Evolutionary conservation across 2,329 filamentous ascomycete species (phyloP).

Genomic region (Pestalotiopsis sp.): DNA sequence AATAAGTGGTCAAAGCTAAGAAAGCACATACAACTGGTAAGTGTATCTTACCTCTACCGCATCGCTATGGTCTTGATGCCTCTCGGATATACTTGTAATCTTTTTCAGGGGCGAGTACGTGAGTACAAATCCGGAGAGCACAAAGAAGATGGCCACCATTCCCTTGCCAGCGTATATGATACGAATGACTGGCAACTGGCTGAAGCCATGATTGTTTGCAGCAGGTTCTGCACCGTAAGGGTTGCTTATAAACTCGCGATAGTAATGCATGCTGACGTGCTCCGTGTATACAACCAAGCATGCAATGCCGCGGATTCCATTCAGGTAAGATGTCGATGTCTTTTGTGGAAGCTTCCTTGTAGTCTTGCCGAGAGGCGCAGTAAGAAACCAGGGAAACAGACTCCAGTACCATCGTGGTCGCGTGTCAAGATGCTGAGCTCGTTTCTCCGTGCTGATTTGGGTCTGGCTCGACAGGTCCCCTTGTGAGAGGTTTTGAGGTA

Average conservation of each 20-base stretch:
- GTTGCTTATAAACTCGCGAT: not conserved
- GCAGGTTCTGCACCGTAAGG: not conserved
- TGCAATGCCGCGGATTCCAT: conserved; percentile 8
- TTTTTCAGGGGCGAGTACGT: conserved; percentile 5
- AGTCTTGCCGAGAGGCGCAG: not conserved
- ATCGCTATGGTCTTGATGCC: not conserved
- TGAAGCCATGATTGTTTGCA: not conserved
- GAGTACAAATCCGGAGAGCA: conserved; percentile 8
- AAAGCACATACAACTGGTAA: not conserved
- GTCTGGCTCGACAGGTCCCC: not conserved
- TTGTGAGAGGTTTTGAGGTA: not conserved
- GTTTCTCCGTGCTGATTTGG: not conserved
- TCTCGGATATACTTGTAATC: not conserved
- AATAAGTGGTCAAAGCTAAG: not conserved
- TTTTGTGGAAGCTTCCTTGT: not conserved
- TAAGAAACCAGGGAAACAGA: conserved; percentile 1
- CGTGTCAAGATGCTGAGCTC: not conserved
- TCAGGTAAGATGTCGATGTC: conserved; percentile 6
- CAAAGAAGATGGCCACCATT: conserved; percentile 12
- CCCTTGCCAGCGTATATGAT: conserved; percentile 2
- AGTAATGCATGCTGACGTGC: not conserved
- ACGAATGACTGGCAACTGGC: conserved; percentile 5
- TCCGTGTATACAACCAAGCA: not conserved
- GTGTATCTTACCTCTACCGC: not conserved
- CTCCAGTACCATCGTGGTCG: not conserved